Percentiles rank a stretch among this genome's conserved stretches.
Conservation (phyloP, 106 monocot genomes). For the Vanilla planifolia region DNA sequence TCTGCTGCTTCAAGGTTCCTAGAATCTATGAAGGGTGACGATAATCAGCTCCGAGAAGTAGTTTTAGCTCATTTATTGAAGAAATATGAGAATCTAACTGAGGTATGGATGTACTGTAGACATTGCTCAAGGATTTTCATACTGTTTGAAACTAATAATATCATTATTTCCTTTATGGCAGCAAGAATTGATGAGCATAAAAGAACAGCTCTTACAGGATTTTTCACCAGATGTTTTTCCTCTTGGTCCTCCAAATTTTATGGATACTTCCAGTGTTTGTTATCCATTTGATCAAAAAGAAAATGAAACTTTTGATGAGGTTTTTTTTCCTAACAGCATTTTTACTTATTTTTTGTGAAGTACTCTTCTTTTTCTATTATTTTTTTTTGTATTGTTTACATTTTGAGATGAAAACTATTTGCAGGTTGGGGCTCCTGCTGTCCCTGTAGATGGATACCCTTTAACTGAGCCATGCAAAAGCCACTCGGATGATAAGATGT, state of each 20-base stretch:
- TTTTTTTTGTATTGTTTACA: no score
- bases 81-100: conserved; percentile 49
- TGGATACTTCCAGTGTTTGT: conserved; percentile 51
- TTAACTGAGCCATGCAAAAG: conserved; percentile 37
- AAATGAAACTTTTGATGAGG: conserved; percentile 51
- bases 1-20: conserved; percentile 38
- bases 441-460: conserved; percentile 56
- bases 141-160: background rate
- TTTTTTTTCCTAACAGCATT: no score
- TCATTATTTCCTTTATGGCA: conserved; percentile 16
- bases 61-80: conserved; percentile 38
- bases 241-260: conserved; percentile 58
- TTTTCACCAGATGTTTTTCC: conserved; percentile 76
- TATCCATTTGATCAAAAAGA: conserved; percentile 45
- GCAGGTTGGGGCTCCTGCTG: conserved; percentile 40
- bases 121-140: background rate
- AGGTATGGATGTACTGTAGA: conserved; percentile 30
- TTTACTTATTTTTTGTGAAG: no score
- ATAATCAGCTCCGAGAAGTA: conserved; percentile 45
- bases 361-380: no score
- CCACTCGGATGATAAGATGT: conserved; percentile 44
- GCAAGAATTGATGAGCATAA: conserved; percentile 55
- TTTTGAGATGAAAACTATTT: no score
- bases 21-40: conserved; percentile 32
- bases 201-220: conserved; percentile 50